phyloP scores from a whole-genome alignment of 768 basidiomycete genomes.

The Gymnopilus junonius region DNA sequence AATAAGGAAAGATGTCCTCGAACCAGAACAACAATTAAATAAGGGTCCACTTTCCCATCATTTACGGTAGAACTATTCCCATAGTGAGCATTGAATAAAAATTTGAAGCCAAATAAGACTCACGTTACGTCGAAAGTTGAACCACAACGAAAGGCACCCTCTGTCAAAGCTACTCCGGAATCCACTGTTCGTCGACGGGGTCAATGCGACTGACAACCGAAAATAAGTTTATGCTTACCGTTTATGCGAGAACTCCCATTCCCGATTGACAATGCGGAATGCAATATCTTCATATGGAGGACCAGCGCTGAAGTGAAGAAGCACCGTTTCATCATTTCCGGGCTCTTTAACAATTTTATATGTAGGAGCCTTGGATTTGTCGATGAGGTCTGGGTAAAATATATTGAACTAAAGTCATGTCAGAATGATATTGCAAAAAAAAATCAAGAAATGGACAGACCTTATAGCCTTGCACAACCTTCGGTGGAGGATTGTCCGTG shows the following conservation, averaged over 20 bases:
- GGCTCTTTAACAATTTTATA: conserved; percentile 95
- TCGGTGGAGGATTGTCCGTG: conserved; percentile 98
- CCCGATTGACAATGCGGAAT: conserved; percentile 95
- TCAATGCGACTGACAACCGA: background rate
- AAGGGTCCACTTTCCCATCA: conserved; percentile 33
- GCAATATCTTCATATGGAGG: conserved; percentile 99
- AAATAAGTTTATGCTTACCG: conserved; percentile 57
- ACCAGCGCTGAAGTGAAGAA: conserved; percentile 93
- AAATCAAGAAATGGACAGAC: too few species aligned
- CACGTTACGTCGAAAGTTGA: conserved; percentile 94
- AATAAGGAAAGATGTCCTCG: background rate
- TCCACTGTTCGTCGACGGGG: conserved; percentile 55
- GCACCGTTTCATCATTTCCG: conserved; percentile 93
- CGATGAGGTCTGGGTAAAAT: conserved; percentile 99
- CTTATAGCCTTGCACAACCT: conserved; percentile 99
- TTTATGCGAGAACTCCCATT: conserved; percentile 99
- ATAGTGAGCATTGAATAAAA: conserved; percentile 13
- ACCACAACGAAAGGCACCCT: conserved; percentile 94
- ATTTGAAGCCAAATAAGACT: conserved; percentile 34
- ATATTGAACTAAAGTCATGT: too few species aligned
- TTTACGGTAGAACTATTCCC: conserved; percentile 79
- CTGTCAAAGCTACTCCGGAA: conserved; percentile 97
- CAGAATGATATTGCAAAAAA: too few species aligned
- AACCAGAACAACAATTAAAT: conserved; percentile 13
- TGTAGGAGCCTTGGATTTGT: conserved; percentile 95